Evolutionary conservation across 192 early-diverging fungal species (phyloP), one percentile per base, ranked within the genome.

Genomic region (Coemansia sp.): DNA sequence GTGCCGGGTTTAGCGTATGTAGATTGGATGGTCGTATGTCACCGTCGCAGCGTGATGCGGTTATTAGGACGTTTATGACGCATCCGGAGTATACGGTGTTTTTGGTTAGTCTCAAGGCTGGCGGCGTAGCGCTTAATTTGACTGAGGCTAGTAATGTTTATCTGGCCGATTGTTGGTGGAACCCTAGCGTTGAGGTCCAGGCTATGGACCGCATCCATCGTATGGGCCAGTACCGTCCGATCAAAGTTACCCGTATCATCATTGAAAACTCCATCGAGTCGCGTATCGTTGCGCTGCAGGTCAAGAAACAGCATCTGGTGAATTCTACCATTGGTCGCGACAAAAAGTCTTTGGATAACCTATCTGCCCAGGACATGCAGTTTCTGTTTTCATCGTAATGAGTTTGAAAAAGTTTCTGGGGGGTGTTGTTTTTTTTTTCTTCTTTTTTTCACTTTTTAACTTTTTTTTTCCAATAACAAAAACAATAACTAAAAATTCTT

Each of bases 121-220:
- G 95, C 28, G 95, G 95, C 22, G 92, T 96, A 3, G 96, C 95
- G 1, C 78, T 98, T 55, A 98, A 98, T 64, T 79, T 98, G 56
- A 98, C 94, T 3, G 94, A 95, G 68, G 96, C 96, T 2, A 91
- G 88, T 70, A 72, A 89, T 34, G 93, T 96, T 6, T 94, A 93
- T 74, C 82, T 92, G 60, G 88, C 77, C 15, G 87, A 88, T 39
- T 76, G 74, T 39, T 87, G 85, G 79, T 93, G 92, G 89, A 90
- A 91, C 51, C 90, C 89, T 6, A 87, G 87, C 17, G 86, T 87
- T 34, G 80, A 82, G 59, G 71, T 83, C 28, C 94, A 97, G 78
- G 96, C 96, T 9, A 94, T 96, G 90, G 96, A 96, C 66, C 94
- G 96, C 28, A 95, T 98, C 68, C 96, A 96, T 74, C 87, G 94